Conservation (phyloP, 2,329 filamentous ascomycete species). For the Anisogramma anomala region DNA sequence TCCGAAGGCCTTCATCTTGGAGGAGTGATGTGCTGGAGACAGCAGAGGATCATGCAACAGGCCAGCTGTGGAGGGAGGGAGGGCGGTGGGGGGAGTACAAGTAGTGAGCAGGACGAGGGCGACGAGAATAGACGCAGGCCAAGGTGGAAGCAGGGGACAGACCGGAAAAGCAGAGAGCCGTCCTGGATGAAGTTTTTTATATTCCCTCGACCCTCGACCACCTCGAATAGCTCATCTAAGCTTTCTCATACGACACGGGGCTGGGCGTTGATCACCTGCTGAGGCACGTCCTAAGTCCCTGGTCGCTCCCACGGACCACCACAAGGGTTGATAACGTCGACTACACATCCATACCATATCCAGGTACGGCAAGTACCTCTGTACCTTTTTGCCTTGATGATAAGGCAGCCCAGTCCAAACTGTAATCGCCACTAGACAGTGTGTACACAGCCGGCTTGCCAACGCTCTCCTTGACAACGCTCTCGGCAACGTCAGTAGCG, state of each 20-base stretch:
- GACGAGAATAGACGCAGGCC: constrained; percentile 10
- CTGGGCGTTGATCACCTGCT: constrained; percentile 7
- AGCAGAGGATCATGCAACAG: constrained; percentile 24
- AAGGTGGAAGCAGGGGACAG: constrained; percentile 4
- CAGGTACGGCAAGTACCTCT: too few species aligned
- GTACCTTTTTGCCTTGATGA: too few species aligned
- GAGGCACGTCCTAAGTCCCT: constrained; percentile 9
- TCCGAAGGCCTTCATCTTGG: constrained; percentile 22
- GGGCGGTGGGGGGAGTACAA: constrained; percentile 12
- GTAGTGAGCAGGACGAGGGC: constrained; percentile 9
- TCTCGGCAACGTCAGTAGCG: too few species aligned
- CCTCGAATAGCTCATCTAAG: too few species aligned
- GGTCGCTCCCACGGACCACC: too few species aligned
- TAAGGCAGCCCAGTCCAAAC: too few species aligned
- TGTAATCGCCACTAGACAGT: too few species aligned
- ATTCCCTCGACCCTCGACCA: constrained; percentile 6
- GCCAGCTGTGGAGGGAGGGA: constrained; percentile 23
- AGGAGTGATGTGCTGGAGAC: constrained; percentile 23
- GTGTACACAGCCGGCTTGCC: too few species aligned
- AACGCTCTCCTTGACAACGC: too few species aligned
- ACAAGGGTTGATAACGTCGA: too few species aligned
- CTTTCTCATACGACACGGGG: constrained; percentile 10
- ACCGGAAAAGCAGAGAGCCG: background rate
- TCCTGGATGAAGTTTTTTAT: constrained; percentile 10
- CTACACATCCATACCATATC: too few species aligned